These are phyloP conservation scores for Salix dunnii DNA, from an alignment of 345 rosid species.

Conservation along the genomic window DNA sequence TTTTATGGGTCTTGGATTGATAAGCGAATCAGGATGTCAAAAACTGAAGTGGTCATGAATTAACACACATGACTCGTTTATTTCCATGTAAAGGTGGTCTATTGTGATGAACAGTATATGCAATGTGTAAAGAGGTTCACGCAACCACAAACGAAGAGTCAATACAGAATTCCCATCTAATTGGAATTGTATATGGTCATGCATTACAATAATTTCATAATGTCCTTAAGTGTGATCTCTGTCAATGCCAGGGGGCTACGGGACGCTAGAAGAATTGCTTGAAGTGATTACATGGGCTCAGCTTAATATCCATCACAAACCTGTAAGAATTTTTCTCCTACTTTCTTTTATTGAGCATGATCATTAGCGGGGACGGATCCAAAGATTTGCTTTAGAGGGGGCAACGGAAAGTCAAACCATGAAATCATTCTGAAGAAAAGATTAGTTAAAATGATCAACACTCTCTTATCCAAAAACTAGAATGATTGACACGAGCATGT, in stretches of 20 bases:
- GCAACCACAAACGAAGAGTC: too few relatives aligned
- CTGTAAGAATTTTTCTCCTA: conserved; percentile 44
- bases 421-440: background rate
- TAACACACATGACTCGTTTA: background rate
- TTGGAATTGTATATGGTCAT: background rate
- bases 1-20: background rate
- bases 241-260: conserved; percentile 70
- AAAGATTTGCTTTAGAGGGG: too few relatives aligned
- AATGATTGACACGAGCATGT: background rate
- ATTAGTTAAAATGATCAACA: background rate
- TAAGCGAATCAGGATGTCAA: background rate
- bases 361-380: background rate
- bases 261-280: conserved; percentile 88
- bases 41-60: background rate
- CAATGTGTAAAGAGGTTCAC: too few relatives aligned
- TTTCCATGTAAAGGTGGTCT: background rate
- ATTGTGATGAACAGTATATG: background rate
- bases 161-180: background rate
- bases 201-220: background rate
- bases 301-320: conserved; percentile 90
- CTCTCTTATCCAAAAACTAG: background rate
- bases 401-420: background rate
- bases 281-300: conserved; percentile 99
- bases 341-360: background rate
- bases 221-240: background rate